Conservation (phyloP, 163 green algal genomes). For the Coccomyxa subellipsoidea region DNA sequence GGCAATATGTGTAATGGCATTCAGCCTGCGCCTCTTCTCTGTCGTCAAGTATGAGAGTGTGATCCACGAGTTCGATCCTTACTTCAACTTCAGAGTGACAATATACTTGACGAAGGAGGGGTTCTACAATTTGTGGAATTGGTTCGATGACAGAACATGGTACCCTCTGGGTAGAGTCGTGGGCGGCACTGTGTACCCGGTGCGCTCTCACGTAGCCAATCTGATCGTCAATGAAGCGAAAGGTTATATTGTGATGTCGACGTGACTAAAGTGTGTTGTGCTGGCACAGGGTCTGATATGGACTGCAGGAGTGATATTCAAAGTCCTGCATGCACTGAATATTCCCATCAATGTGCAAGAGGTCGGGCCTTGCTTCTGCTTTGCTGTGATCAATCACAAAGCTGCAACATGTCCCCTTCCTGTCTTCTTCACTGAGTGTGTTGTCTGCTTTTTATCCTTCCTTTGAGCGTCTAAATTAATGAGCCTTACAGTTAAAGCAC, state of each 20-base stretch:
- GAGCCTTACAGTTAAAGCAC: too few relatives aligned
- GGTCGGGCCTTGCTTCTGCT: constrained; percentile 41
- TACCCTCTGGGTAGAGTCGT: constrained; percentile 88
- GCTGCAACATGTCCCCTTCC: too few relatives aligned
- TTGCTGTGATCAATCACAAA: too few relatives aligned
- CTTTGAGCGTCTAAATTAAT: too few relatives aligned
- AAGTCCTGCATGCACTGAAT: constrained; percentile 77
- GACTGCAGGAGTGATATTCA: constrained; percentile 80
- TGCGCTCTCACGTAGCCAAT: constrained; percentile 25
- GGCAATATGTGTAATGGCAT: constrained; percentile 62
- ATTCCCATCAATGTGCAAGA: constrained; percentile 88
- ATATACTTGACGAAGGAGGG: constrained; percentile 79
- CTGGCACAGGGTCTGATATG: constrained; percentile 75
- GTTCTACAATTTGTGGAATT: constrained; percentile 89
- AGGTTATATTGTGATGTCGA: too few relatives aligned
- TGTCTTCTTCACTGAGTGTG: not conserved
- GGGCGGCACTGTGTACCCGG: constrained; percentile 87
- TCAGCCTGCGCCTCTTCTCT: constrained; percentile 74
- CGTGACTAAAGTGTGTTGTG: too few relatives aligned
- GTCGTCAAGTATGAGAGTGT: constrained; percentile 90
- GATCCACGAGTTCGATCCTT: constrained; percentile 76
- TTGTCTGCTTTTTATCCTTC: not conserved
- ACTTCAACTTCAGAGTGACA: constrained; percentile 89
- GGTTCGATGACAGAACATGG: constrained; percentile 89
- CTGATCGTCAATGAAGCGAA: too few relatives aligned